These are phyloP conservation scores for Salix viminalis DNA, from an alignment of 345 rosid species.

Conservation along the genomic window DNA sequence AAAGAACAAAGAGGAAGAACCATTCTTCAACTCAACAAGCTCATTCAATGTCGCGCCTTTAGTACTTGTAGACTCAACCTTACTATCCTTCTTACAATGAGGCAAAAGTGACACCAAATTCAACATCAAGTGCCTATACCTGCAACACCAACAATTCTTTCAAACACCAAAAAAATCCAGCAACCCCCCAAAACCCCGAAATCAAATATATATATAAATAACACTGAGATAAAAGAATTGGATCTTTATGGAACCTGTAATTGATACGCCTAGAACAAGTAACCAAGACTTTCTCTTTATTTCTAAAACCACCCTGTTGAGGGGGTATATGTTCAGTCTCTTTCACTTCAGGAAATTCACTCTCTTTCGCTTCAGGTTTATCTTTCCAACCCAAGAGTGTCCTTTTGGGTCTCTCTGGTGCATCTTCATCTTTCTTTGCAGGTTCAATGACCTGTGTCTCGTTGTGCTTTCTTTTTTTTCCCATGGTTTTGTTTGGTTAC, in stretches of 20 bases:
- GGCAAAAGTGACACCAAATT: slow-evolving; percentile 86
- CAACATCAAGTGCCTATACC: slow-evolving; percentile 96
- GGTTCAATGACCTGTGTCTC: slow-evolving; percentile 47
- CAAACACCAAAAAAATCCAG: neutral
- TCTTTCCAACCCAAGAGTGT: slow-evolving; percentile 87
- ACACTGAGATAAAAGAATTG: neutral
- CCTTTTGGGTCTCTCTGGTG: slow-evolving; percentile 62
- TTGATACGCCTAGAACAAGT: slow-evolving; percentile 92
- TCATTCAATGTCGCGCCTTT: slow-evolving; percentile 80
- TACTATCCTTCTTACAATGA: slow-evolving; percentile 92
- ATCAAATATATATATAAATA: neutral
- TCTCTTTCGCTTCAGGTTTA: slow-evolving; percentile 32
- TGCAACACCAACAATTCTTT: slow-evolving; percentile 14
- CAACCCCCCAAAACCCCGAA: neutral
- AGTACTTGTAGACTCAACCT: slow-evolving; percentile 74
- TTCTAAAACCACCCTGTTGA: slow-evolving; percentile 47
- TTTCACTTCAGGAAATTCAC: neutral
- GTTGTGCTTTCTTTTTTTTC: slow-evolving; percentile 71
- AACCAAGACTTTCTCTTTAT: slow-evolving; percentile 89
- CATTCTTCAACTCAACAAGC: slow-evolving; percentile 81
- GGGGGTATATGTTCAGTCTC: slow-evolving; percentile 7
- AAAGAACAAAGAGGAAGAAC: slow-evolving; percentile 80
- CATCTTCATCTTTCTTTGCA: slow-evolving; percentile 46
- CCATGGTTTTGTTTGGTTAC: slow-evolving; percentile 34
- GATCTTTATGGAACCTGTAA: slow-evolving; percentile 50